Percentiles rank a stretch among this genome's conserved stretches.
phyloP scores from a whole-genome alignment of 345 rosid genomes.

The sweet orange (Citrus sinensis) region DNA sequence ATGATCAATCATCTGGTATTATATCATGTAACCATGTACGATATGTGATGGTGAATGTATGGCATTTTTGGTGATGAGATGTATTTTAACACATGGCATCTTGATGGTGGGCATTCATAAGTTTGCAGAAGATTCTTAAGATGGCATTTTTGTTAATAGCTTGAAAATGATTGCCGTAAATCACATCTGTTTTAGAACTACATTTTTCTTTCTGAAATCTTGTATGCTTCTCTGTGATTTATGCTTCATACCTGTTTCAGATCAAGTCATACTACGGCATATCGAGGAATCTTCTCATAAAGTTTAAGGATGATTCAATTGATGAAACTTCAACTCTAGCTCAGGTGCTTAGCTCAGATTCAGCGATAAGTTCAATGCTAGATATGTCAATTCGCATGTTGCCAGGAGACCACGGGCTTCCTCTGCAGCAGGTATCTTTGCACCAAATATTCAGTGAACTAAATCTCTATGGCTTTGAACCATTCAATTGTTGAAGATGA shows the following conservation, averaged over 20 bases:
- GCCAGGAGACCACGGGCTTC: constrained; percentile 97
- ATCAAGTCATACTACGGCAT: constrained; percentile 90
- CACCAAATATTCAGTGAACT: not conserved
- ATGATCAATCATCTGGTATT: not conserved
- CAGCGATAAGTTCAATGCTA: constrained; percentile 88
- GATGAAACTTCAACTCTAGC: constrained; percentile 90
- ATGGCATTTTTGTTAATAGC: not conserved
- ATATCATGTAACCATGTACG: not conserved
- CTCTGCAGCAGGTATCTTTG: constrained; percentile 81
- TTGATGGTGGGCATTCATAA: not conserved
- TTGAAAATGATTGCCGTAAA: not conserved
- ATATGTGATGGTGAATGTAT: not conserved
- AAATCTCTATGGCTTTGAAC: not conserved
- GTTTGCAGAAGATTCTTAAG: not conserved
- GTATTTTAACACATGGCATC: not conserved
- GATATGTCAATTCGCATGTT: constrained; percentile 89
- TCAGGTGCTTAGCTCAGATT: constrained; percentile 81
- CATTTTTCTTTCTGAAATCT: not conserved
- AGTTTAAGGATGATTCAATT: constrained; percentile 80
- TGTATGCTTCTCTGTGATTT: not conserved
- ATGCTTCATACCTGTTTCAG: constrained; percentile 40
- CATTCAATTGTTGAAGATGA: not conserved
- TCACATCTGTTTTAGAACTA: not conserved
- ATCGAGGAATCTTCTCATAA: constrained; percentile 85
- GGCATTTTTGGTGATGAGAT: not conserved